Evolutionary conservation across 768 basidiomycete genomes (phyloP).

Genomic region (Suillus americanus): DNA sequence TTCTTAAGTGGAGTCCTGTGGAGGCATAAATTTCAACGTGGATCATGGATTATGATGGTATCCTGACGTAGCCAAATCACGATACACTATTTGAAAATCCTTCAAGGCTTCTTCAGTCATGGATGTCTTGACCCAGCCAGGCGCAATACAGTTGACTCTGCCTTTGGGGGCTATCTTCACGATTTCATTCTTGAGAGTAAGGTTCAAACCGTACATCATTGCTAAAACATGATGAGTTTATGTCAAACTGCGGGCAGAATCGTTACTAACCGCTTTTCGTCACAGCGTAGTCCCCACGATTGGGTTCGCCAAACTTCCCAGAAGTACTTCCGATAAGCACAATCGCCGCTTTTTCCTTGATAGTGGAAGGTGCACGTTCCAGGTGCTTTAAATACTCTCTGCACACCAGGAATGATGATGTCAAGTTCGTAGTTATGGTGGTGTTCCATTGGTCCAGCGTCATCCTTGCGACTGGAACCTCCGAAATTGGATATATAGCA

Average conservation of each 20-base stretch:
- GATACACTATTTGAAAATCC: conserved; percentile 53
- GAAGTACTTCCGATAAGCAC: conserved; percentile 70
- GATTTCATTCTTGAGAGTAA: conserved; percentile 78
- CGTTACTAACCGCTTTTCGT: conserved; percentile 57
- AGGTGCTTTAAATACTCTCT: conserved; percentile 57
- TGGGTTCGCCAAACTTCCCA: conserved; percentile 71
- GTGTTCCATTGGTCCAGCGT: conserved; percentile 60
- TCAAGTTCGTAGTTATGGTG: conserved; percentile 64
- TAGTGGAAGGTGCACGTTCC: conserved; percentile 32
- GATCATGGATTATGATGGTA: neutral
- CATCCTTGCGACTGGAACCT: conserved; percentile 56
- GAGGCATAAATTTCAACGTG: neutral
- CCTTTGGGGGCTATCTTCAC: conserved; percentile 71
- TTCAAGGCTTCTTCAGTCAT: conserved; percentile 60
- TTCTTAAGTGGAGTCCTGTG: conserved; percentile 69
- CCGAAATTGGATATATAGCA: conserved; percentile 45
- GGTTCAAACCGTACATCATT: conserved; percentile 70
- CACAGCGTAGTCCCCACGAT: conserved; percentile 67
- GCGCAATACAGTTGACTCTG: conserved; percentile 68
- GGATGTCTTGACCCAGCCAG: conserved; percentile 67
- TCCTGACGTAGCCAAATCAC: conserved; percentile 64
- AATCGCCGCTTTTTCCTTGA: conserved; percentile 57
- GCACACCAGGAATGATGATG: conserved; percentile 63
- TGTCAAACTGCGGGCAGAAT: neutral
- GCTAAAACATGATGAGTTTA: conserved; percentile 32